Evolutionary conservation across 768 basidiomycete species (phyloP).

Genomic region (Rossbeevera mucosa): DNA sequence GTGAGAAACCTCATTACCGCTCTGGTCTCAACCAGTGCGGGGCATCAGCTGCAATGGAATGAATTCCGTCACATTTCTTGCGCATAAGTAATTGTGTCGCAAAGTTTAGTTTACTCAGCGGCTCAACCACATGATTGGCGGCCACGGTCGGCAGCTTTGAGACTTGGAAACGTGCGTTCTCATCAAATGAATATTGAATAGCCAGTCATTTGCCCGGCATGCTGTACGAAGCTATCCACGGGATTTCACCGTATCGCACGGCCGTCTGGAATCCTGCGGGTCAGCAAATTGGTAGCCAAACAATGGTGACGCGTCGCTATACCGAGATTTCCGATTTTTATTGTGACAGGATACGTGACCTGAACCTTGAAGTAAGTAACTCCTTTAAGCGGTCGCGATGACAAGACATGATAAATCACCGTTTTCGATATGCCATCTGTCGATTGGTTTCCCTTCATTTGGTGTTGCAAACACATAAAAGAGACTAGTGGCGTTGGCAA

Average conservation of each 20-base stretch:
- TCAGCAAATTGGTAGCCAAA: background rate
- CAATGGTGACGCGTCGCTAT: background rate
- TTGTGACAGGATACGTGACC: background rate
- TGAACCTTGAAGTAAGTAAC: slow-evolving; percentile 5
- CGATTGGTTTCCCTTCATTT: slow-evolving; percentile 6
- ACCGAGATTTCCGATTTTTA: background rate
- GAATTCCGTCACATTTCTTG: background rate
- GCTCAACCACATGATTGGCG: background rate
- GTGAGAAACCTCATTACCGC: background rate
- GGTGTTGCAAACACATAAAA: background rate
- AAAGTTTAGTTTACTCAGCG: background rate
- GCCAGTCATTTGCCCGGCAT: background rate
- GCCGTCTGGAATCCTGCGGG: background rate
- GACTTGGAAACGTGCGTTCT: background rate
- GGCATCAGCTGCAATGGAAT: background rate
- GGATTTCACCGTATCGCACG: background rate
- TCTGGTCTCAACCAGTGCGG: background rate
- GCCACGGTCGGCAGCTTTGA: background rate
- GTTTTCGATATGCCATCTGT: background rate
- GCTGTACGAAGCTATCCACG: background rate
- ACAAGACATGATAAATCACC: slow-evolving; percentile 2
- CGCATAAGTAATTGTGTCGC: background rate
- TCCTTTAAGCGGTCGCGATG: slow-evolving; percentile 6
- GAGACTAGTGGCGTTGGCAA: slow-evolving; percentile 1
- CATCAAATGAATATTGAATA: background rate